Conservation (phyloP, 345 rosid species). For the Salix udensis region DNA sequence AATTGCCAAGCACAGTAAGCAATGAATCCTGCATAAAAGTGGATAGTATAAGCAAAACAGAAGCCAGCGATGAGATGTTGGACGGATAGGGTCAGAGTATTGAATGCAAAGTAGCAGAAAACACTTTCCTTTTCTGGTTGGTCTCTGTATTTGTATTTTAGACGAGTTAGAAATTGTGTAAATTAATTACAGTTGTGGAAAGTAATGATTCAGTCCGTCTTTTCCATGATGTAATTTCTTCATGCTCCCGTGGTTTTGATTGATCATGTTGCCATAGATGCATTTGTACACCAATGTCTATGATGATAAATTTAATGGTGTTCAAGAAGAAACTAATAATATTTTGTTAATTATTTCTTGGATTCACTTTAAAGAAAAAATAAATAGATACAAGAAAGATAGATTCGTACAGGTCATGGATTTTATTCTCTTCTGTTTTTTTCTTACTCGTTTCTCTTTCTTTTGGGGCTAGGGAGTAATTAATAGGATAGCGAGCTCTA, state of each 20-base stretch:
- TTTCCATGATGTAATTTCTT: neutral
- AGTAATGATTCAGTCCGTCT: neutral
- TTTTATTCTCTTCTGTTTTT: too few species aligned
- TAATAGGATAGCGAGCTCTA: too few species aligned
- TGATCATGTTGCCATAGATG: neutral
- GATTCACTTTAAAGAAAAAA: too few species aligned
- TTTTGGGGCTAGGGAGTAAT: too few species aligned
- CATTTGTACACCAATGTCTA: neutral
- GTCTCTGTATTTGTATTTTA: neutral
- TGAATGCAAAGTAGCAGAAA: slow-evolving; percentile 12
- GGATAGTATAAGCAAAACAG: slow-evolving; percentile 22
- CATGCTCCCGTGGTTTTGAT: neutral
- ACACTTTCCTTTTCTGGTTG: neutral
- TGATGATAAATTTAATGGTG: too few species aligned
- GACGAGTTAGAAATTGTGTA: slow-evolving; percentile 17
- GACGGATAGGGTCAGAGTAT: slow-evolving; percentile 2
- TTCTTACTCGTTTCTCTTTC: too few species aligned
- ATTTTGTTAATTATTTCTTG: too few species aligned
- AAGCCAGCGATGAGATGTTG: slow-evolving; percentile 12
- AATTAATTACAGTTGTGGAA: slow-evolving; percentile 15
- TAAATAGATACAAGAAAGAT: neutral
- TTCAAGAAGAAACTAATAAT: too few species aligned
- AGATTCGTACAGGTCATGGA: too few species aligned
- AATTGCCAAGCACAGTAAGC: neutral
- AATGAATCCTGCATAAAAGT: slow-evolving; percentile 18